Percentiles rank a stretch among this genome's conserved stretches.
phyloP scores from a whole-genome alignment of 1,284 basidiomycete genomes.

The Heterobasidion occidentale region DNA sequence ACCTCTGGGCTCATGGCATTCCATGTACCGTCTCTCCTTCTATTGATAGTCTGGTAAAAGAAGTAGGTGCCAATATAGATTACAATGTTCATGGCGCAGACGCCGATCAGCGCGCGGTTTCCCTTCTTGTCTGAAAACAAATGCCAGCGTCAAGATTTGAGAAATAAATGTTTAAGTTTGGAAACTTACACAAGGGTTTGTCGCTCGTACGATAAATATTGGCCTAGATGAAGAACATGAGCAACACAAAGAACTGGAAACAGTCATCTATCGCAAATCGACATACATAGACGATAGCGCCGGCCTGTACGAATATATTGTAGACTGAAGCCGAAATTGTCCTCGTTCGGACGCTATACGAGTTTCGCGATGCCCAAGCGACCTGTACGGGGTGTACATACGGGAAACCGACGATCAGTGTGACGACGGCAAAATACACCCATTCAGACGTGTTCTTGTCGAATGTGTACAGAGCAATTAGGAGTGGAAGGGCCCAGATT shows the following conservation, averaged over 20 bases:
- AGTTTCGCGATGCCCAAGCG: constrained; percentile 57
- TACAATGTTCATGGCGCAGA: constrained; percentile 29
- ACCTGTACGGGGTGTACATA: constrained; percentile 41
- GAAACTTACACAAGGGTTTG: constrained; percentile 37
- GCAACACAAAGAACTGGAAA: neutral
- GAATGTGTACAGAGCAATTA: constrained; percentile 52
- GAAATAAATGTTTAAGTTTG: neutral
- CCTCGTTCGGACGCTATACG: constrained; percentile 47
- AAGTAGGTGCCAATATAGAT: constrained; percentile 43
- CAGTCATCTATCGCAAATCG: no score
- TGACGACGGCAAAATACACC: constrained; percentile 51
- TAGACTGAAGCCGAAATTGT: constrained; percentile 51
- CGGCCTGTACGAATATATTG: constrained; percentile 58
- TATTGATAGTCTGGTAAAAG: constrained; percentile 50
- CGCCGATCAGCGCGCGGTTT: constrained; percentile 27
- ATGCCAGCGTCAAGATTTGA: neutral
- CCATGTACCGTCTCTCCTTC: constrained; percentile 45
- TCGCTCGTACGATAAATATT: constrained; percentile 27
- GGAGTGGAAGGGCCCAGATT: constrained; percentile 53
- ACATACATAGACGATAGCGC: constrained; percentile 41
- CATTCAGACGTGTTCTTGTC: constrained; percentile 43
- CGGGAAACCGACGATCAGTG: constrained; percentile 44
- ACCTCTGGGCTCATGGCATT: constrained; percentile 43
- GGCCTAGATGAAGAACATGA: constrained; percentile 12
- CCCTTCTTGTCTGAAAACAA: constrained; percentile 28